phyloP scores from a whole-genome alignment of 192 early-diverging fungal species.

The Rhizophagus clarus region DNA sequence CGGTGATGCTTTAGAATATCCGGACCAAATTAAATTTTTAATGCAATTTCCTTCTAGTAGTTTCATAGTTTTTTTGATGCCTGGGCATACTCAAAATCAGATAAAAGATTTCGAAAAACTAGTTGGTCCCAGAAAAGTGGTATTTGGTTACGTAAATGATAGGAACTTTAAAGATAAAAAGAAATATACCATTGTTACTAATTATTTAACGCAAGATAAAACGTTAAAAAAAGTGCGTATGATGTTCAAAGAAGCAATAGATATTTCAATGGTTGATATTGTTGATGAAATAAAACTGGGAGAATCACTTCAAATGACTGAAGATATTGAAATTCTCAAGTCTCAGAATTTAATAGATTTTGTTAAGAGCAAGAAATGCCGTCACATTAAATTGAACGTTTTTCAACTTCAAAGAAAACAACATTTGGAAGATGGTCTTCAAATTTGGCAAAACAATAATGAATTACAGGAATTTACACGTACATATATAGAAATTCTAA shows the following conservation, averaged over 20 bases:
- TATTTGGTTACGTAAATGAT: not conserved
- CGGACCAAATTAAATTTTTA: constrained; percentile 15
- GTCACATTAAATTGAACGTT: not conserved
- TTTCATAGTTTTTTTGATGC: constrained; percentile 26
- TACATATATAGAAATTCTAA: not conserved
- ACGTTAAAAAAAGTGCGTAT: constrained; percentile 1
- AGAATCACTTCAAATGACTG: not conserved
- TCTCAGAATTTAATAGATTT: constrained; percentile 13
- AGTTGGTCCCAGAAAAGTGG: not conserved
- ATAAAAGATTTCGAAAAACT: not conserved
- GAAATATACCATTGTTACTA: not conserved
- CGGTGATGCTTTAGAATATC: constrained; percentile 23
- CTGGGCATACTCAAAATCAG: constrained; percentile 3
- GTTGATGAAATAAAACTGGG: not conserved
- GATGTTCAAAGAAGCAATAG: constrained; percentile 8
- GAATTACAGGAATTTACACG: not conserved
- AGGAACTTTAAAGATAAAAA: not conserved
- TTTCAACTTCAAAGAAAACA: constrained; percentile 16
- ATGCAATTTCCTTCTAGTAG: constrained; percentile 9
- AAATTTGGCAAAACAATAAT: not conserved
- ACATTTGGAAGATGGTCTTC: not conserved
- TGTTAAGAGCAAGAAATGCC: constrained; percentile 13
- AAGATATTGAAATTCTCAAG: not conserved
- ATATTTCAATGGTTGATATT: not conserved
- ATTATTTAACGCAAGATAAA: constrained; percentile 2